Conservation (phyloP, 2,329 filamentous ascomycete genomes). For the Diplodia intermedia region DNA sequence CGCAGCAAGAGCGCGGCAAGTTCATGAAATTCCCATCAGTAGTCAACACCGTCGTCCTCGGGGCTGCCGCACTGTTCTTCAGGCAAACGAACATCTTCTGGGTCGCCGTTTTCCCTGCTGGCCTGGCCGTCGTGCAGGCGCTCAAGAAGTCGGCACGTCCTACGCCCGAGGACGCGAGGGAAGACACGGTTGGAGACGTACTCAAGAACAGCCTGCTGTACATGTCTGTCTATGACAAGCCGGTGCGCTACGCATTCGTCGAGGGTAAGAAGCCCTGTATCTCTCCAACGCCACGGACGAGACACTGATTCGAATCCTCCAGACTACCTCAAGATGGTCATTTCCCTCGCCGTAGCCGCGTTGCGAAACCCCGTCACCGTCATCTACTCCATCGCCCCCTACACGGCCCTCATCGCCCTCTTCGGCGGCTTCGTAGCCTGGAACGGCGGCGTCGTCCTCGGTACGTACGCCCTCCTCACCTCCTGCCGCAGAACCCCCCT, state of each 20-base stretch:
- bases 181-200: constrained; percentile 14
- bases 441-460: constrained; percentile 92
- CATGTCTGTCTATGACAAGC: constrained; percentile 34
- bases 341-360: constrained; percentile 70
- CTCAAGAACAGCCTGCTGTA: constrained; percentile 26
- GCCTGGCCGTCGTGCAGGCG: constrained; percentile 46
- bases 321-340: constrained; percentile 57
- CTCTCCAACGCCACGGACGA: too few species aligned
- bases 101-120: constrained; percentile 80
- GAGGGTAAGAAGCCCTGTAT: constrained; percentile 22
- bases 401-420: constrained; percentile 66
- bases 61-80: constrained; percentile 73
- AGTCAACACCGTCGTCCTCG: constrained; percentile 56
- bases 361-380: constrained; percentile 52
- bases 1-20: constrained; percentile 34
- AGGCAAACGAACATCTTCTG: constrained; percentile 98
- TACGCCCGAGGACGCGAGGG: constrained; percentile 18
- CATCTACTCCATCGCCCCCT: constrained; percentile 55
- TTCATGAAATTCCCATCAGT: constrained; percentile 33
- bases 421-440: constrained; percentile 80
- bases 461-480: constrained; percentile 53
- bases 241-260: constrained; percentile 33
- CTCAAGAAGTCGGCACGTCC: constrained; percentile 37
- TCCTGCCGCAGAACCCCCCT: constrained; percentile 15
- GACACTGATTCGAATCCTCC: neutral